A percentile compares a stretch with the other conserved stretches of the same genome.
phyloP scores from a whole-genome alignment of 176 grass and related monocot genomes.

The Puya raimondii region DNA sequence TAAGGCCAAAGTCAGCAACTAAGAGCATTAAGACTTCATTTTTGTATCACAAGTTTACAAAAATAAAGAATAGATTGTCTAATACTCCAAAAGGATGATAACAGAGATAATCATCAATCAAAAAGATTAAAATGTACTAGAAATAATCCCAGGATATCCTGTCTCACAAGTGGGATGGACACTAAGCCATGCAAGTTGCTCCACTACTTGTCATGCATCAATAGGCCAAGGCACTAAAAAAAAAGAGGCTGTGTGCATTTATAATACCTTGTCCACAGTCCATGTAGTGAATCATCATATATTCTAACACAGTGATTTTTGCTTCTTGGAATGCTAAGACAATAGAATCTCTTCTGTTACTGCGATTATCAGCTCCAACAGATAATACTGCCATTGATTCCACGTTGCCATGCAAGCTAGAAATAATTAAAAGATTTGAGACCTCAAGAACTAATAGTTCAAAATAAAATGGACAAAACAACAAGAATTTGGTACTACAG shows the following conservation, averaged over 20 bases:
- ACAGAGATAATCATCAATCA: no score
- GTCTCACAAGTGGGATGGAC: neutral
- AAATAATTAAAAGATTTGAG: constrained; percentile 9
- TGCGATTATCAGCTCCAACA: constrained; percentile 36
- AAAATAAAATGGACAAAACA: neutral
- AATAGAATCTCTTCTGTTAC: constrained; percentile 50
- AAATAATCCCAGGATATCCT: no score
- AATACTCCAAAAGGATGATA: no score
- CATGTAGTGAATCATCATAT: constrained; percentile 63
- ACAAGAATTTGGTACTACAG: neutral
- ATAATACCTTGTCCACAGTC: constrained; percentile 55
- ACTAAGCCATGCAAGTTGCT: neutral
- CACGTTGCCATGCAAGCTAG: constrained; percentile 73
- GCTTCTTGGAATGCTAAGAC: constrained; percentile 63
- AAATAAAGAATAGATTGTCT: no score
- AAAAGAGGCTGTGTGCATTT: neutral
- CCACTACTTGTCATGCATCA: neutral
- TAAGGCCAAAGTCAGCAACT: no score
- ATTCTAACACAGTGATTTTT: constrained; percentile 72
- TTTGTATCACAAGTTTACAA: no score
- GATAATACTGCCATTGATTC: constrained; percentile 73
- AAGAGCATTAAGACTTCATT: no score
- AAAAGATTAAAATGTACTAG: no score
- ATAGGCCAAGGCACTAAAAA: neutral
- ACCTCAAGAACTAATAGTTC: constrained; percentile 1